Base-by-base conservation (phyloP, 2,329 filamentous ascomycete species). In the Xylariaceae sp. region DNA sequence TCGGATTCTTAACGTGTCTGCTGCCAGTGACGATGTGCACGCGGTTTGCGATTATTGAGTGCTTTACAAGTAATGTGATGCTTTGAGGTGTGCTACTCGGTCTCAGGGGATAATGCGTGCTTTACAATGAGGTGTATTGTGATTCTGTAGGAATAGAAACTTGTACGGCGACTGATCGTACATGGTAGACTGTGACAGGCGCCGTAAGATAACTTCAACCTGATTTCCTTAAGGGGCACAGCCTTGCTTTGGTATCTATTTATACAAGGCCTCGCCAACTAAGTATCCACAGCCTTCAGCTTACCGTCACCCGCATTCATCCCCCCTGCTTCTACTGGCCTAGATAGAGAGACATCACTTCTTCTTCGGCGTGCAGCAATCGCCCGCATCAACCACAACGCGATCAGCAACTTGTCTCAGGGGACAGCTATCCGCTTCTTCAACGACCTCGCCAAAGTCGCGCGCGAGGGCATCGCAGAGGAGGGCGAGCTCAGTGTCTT, bases 401-500 rank as follows among this genome's bases (percentile, higher is more conserved):
- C 71, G 72, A 65, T 81, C 77, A 11, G 78, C 79, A 50, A 84
- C 70, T 3, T 74, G 74, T 57, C 72, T 75, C 44, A 81, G 70
- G 15, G 15, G 44, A 30, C 39, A 44, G 37, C 34, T 60, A 13
- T 52, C 39, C 30, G 37, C 49, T n/a, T 65, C 63, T 53, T 68
- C 72, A 45, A 74, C 67, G 15, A 79, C 66, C 71, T 87, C 86
- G 42, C 83, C 84, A 69, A 85, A 80, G 62, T 82, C 78, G 13
- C 66, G 69, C 34, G 84, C 86, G 5, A 84, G 72, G 23, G 76
- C 70, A 71, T 90, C 88, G 67, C 87, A 90, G 61, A 83, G 76
- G 4, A 71, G 68, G 0, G 88, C 88, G 72, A 90, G 80, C 44
- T 77, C 68, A 34, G 88, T 73, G 69, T 90, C 88, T 68, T 84